Base-by-base conservation (phyloP, 495 filamentous ascomycete genomes). In the Arthonia radiata region DNA sequence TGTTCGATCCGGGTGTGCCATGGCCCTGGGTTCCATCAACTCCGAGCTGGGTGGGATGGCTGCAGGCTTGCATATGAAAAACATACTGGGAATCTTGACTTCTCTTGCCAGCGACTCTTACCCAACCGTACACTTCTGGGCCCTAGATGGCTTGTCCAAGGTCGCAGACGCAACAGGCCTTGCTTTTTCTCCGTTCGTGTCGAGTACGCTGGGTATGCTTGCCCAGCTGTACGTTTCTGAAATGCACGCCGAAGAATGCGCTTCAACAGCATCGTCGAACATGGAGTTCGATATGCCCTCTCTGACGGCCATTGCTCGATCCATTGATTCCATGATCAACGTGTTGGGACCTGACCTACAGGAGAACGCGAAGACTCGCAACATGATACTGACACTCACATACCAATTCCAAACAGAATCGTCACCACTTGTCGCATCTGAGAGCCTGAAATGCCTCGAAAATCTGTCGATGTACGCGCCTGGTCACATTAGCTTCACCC, bases 11-110 rank as follows among this genome's bases (percentile, higher is more conserved):
- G 86, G 86, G 15, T 99, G 80, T 43, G 89, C 89, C 12, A 70
- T 86, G 52, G 80, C 86, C 18, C 53, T 99, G 30, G 86, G 83
- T 9, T 78, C 71, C 35, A 94, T 94, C 24, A 86, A 94, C 46
- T 69, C 79, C 2, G 78, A 91, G 43, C 75, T 94, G 17, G 86
- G 86, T 30, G 86, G 86, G 35, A 94, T 99, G 82, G 89, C 89
- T 31, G 86, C 86, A 27, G 80, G 81, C n/a, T 74, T 80, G 38
- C 86, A 99, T 44, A 53, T 99, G 9, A 94, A 93, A 50, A 90
- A 78, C 5, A 93, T 99, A 27, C 65, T 90, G 18, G 76, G 80
- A 11, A 80, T 99, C 18, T 48, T 99, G 13, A 83, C 93, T 76
- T 93, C 83, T 13, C 53, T 99, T 4, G 78, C 80, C 47, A 89